phyloP scores from a whole-genome alignment of 1,284 basidiomycete species.

The Cryptococcus floricola region DNA sequence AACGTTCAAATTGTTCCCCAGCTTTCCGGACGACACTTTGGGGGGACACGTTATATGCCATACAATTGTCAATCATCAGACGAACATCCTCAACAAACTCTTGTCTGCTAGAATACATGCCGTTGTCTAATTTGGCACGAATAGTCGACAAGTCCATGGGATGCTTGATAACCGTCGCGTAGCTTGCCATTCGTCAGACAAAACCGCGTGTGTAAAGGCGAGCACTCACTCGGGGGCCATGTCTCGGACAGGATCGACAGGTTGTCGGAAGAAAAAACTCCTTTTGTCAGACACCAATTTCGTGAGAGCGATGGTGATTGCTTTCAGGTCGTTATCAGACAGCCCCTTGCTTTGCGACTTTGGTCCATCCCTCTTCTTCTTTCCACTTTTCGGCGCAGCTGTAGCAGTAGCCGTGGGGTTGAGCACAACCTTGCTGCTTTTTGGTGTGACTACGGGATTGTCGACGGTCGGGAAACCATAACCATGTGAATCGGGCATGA shows the following conservation, averaged over 20 bases:
- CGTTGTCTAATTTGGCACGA: conserved; percentile 77
- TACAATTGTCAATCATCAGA: conserved; percentile 84
- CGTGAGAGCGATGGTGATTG: conserved; percentile 74
- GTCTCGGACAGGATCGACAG: conserved; percentile 86
- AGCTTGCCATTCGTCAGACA: conserved; percentile 53
- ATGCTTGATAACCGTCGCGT: conserved; percentile 82
- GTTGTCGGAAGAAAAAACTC: conserved; percentile 62
- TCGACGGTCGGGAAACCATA: conserved; percentile 27
- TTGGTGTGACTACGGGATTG: conserved; percentile 22
- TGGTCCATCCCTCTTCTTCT: conserved; percentile 53
- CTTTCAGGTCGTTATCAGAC: conserved; percentile 71
- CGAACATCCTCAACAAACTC: conserved; percentile 83
- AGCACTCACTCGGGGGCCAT: conserved; percentile 69
- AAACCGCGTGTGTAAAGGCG: background rate
- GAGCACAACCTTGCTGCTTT: conserved; percentile 50
- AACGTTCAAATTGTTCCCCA: conserved; percentile 69
- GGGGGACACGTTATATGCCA: conserved; percentile 68
- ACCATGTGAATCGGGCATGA: conserved; percentile 13
- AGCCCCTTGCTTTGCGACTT: conserved; percentile 79
- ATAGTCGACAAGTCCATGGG: conserved; percentile 96
- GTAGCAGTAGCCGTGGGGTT: conserved; percentile 11
- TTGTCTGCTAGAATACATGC: conserved; percentile 74
- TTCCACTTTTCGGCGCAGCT: conserved; percentile 10
- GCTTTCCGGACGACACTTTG: conserved; percentile 73
- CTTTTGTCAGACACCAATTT: conserved; percentile 57